Base-by-base conservation (phyloP, 2,329 filamentous ascomycete genomes). In the Aquanectria penicillioides region DNA sequence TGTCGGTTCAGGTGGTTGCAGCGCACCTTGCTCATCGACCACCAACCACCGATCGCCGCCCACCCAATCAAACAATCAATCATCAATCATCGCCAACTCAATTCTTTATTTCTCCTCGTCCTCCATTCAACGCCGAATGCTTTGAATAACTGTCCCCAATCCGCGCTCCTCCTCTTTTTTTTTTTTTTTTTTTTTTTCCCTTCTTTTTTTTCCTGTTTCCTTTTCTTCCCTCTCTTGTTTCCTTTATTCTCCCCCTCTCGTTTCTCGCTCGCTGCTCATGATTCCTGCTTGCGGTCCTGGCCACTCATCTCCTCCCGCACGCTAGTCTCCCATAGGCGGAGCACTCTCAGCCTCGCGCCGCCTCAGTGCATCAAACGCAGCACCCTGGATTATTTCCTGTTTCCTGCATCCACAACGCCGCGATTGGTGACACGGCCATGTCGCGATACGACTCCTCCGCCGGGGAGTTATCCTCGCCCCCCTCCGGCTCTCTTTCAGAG, bases 391-490 rank as follows among this genome's bases (percentile, higher is more conserved):
- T 60, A 41, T 36, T 36, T 46, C 20, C 43, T 50, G 52, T 46
- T 52, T 44, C 44, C 49, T 47, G 44, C 43, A 57, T 57, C 60
- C 13, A 29, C 59, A 73, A 75, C 71, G 68, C 67, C 53, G 63
- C 69, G 46, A 63, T 66, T 66, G 67, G 65, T 57, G 71, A 75
- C 63, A 69, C 69, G 62, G 73, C 70, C 37, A 76, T 78, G 71
- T 70, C 72, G 58, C 72, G 77, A 62, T 77, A 79, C 71, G 81
- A 78, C 71, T 82, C 80, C 59, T 79, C 81, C 54, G 74, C 81
- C 57, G 75, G 77, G 28, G 79, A 81, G 48, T 77, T 85, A 41
- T 85, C 83, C 7, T 84, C 83, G 38, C 81, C 82, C 15, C 82
- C 83, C 3, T 81, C 80, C 17, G 80, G 77, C 59, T 78, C 80